Base-by-base conservation (phyloP, 495 filamentous ascomycete genomes). In the Penicillium subrubescens region DNA sequence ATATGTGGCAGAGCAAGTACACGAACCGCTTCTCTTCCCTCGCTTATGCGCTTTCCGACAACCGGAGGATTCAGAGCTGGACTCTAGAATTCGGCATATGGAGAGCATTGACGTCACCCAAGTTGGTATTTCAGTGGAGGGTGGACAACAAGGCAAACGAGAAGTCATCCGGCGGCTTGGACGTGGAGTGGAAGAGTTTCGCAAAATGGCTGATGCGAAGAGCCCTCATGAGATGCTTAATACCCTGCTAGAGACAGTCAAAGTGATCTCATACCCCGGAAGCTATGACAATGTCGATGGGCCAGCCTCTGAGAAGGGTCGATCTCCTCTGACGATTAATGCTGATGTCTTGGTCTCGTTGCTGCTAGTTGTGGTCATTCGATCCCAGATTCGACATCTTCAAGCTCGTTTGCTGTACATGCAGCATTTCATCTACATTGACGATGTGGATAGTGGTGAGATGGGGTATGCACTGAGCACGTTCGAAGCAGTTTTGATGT, bases 401-500 rank as follows among this genome's bases (percentile, higher is more conserved):
- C 91, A 96, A 68, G 93, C 96, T 23, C 84, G 94, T 17, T 74
- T 98, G 48, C 79, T 90, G 34, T 98, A 97, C 72, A 96, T 99
- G 87, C 90, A 93, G 58, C 90, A 95, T 62, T 99, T 97, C 67
- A 92, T 96, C 70, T 98, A 97, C 73, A 91, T 95, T 41, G 94
- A 97, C 65, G 96, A 98, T 81, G 93, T 98, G 14, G 96, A 99
- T 60, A 94, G 88, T 71, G 96, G 96, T 35, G 96, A 99, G 79
- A 90, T 94, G 81, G 96, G 96, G 27, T 99, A 99, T 78, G 93
- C 96, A 7, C 79, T 99, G 35, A 98, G 94, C 72, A 99, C 96
- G 0, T 91, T 97, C 55, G 96, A 99, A 77, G 96, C 92, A 0
- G 96, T 99, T 5, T 79, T 99, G 14, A 91, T 93, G 10, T 97